Evolutionary conservation across 495 filamentous ascomycete species (phyloP), one percentile per base, ranked within the genome.

Genomic region (Tuber indicum): DNA sequence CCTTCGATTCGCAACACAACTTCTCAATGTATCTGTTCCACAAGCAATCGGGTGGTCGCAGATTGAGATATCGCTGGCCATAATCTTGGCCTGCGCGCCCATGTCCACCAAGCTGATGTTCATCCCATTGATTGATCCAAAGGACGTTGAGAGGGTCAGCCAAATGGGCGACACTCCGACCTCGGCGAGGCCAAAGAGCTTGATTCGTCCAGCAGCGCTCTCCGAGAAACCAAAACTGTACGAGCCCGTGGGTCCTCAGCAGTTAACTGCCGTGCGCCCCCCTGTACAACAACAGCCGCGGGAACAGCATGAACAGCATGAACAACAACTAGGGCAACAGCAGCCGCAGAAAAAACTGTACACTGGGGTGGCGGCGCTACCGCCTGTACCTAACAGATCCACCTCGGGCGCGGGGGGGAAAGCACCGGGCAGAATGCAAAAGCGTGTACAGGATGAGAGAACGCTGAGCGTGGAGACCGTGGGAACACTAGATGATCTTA

Each of bases 1-100:
- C 17, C 81, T 83, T 44, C 81, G 81, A 36, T 83, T 83, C 45
- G 78, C 76, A 44, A 83, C 82, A 12, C 82, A 81, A n/a, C 76
- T 83, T n/a, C 78, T 83, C 47, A 77, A 83, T 45, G 81, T 83
- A 42, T 81, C 78, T 8, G 72, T 83, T n/a, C 81, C 78, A 36
- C 82, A 83, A 58, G 82, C 81, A 16, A 81, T 83, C 42, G 81
- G 81, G 26, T 83, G 82, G 82, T 81, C 76, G 0, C 81, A 83
- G 71, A 81, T 83, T 16, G 82, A 83, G 69, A 70, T 83, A 45
- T 78, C 82, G 36, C 78, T 83, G 44, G 82, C 82, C 4, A 72
- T 81, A 32, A 77, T 83, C 36, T 46, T 83, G 16, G 81, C 81
- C 6, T 83, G 81, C 52, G 81, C 73, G 5, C 82, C 78, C 39